Percentiles rank a stretch among this genome's conserved stretches.
Conservation (phyloP, 2,329 filamentous ascomycete genomes). For the Calonectria multiphialidica region DNA sequence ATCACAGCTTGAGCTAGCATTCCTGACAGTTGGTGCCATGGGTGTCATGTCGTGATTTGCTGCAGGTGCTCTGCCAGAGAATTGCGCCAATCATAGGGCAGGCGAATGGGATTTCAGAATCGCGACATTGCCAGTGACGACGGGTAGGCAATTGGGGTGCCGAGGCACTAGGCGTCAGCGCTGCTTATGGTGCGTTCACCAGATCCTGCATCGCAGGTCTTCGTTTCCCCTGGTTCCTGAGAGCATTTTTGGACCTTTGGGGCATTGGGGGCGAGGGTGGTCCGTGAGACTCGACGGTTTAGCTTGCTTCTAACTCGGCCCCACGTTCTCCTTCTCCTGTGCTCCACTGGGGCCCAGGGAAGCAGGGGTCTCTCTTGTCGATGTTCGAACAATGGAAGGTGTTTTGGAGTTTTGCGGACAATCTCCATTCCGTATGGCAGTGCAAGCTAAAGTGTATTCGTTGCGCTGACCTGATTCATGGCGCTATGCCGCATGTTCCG, state of each 20-base stretch:
- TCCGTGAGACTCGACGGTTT: not conserved
- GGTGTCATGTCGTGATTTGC: not conserved
- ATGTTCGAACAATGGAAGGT: not conserved
- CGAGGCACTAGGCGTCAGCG: not conserved
- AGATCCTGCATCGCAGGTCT: not conserved
- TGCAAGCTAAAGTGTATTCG: not conserved
- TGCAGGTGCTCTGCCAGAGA: not conserved
- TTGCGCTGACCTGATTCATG: not conserved
- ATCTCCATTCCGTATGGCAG: conserved; percentile 6
- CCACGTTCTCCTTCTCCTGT: not conserved
- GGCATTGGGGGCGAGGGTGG: not conserved
- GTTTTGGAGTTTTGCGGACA: not conserved
- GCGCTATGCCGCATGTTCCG: not conserved
- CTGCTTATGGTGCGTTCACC: not conserved
- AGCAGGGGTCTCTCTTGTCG: not conserved
- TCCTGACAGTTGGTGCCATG: not conserved
- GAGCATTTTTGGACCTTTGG: not conserved
- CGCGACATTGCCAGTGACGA: too few relatives aligned
- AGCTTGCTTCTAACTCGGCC: not conserved
- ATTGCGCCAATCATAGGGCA: not conserved
- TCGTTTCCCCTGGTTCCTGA: not conserved
- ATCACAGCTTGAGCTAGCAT: not conserved
- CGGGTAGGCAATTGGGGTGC: too few relatives aligned
- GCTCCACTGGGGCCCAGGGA: not conserved
- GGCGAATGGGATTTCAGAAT: not conserved